Conservation (phyloP, 768 basidiomycete genomes). For the Russula brevipes region DNA sequence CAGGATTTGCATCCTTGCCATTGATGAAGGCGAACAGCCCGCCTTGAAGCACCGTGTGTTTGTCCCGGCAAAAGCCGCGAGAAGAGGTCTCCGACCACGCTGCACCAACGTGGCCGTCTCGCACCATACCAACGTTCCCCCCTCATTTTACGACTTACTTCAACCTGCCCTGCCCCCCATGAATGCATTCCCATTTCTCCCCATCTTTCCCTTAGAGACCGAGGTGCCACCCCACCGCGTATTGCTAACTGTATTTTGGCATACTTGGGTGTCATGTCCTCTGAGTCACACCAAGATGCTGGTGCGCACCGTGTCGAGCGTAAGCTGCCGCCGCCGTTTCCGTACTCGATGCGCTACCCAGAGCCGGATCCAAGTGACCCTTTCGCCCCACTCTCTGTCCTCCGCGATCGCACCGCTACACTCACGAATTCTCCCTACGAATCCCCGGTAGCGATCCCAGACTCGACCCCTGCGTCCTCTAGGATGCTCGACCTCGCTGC, state of each 20-base stretch:
- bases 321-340: slow-evolving; percentile 53
- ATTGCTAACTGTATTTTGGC: slow-evolving; percentile 6
- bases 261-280: slow-evolving; percentile 3
- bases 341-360: slow-evolving; percentile 53
- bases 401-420: slow-evolving; percentile 45
- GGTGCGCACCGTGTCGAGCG: slow-evolving; percentile 37
- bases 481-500: slow-evolving; percentile 18
- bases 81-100: slow-evolving; percentile 8
- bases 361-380: slow-evolving; percentile 64
- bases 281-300: slow-evolving; percentile 4
- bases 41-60: background rate
- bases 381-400: slow-evolving; percentile 61
- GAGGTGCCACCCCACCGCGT: background rate
- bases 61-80: slow-evolving; percentile 10
- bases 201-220: background rate
- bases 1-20: background rate
- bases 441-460: slow-evolving; percentile 7
- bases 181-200: background rate
- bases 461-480: background rate
- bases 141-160: slow-evolving; percentile 20
- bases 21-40: background rate
- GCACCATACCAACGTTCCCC: slow-evolving; percentile 17
- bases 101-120: slow-evolving; percentile 16
- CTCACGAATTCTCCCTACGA: slow-evolving; percentile 12
- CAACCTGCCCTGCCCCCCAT: slow-evolving; percentile 2